Evolutionary conservation across 805 yeast genomes (phyloP), one percentile per base, ranked within the genome.

Genomic region (Ogataea corticis): DNA sequence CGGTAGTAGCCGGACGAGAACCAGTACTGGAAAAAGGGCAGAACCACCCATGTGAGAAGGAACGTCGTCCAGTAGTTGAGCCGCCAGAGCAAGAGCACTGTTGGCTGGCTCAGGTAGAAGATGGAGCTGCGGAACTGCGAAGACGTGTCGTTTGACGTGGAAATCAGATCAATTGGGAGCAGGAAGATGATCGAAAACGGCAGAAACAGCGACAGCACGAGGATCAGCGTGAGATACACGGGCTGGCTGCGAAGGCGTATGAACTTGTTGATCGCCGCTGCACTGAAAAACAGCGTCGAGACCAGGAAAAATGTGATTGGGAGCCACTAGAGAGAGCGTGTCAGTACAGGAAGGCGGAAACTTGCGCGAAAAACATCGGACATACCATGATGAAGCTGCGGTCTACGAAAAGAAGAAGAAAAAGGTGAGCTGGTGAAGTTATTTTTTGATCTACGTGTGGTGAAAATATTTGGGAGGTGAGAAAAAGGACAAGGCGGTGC

Each of bases 1-100:
- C 75, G 76, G 56, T 72, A 77, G 59, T 82, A 76, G 9, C 96
- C 95, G 2, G 88, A 82, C 40, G 80, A 77, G 54, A 80, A 83
- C 69, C 77, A 88, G 54, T 82, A 83, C 61, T 87, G 94, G 19
- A 85, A 68, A 28, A 83, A 66, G 0, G 96, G 96, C 39, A 88
- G 63, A 1, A 86, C 51, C 6, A 79, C 66, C 96, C 96, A 88
- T 33, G 95, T 88, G 44, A 87, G 66, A n/a, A 73, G 58, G 56
- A 87, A 88, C 0, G 95, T 85, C 9, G 78, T 66, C 96, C 96
- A 88, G 63, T 88, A 88, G 42, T 84, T 81, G 38, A 79, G 57
- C 55, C 85, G 76, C 96, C 96, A 88, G 32, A 85, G 58, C 4
- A 71, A 58, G n/a, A 80, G 66, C 4, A 85, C 71, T 9, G 72